These are phyloP conservation scores for Epichloe gansuensis DNA, from an alignment of 2,329 filamentous ascomycete species.

Conservation along the genomic window DNA sequence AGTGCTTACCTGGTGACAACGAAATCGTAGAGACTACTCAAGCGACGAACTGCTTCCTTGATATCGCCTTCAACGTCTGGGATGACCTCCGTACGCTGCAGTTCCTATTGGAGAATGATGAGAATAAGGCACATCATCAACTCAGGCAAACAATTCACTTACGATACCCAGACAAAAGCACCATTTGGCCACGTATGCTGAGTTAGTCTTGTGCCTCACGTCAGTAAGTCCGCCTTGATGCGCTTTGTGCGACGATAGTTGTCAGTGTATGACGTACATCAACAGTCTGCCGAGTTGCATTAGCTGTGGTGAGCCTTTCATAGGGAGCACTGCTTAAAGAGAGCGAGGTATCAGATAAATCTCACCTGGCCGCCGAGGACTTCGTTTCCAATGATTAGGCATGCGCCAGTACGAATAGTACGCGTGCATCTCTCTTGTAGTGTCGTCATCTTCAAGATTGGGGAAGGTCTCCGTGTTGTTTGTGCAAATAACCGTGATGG, in stretches of 20 bases:
- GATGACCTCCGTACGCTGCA: constrained; percentile 86
- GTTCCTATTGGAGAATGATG: constrained; percentile 29
- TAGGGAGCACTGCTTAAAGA: neutral
- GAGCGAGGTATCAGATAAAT: neutral
- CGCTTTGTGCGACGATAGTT: neutral
- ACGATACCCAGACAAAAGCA: constrained; percentile 51
- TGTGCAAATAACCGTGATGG: too few relatives aligned
- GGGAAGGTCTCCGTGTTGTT: too few relatives aligned
- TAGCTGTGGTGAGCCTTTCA: neutral
- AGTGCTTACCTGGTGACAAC: constrained; percentile 61
- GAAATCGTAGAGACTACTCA: constrained; percentile 85
- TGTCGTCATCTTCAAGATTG: too few relatives aligned
- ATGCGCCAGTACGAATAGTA: too few relatives aligned
- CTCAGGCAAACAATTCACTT: constrained; percentile 11
- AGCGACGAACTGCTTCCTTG: constrained; percentile 69
- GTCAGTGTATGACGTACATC: constrained; percentile 23
- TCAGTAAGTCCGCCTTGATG: neutral
- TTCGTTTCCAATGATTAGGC: too few relatives aligned
- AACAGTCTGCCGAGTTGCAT: constrained; percentile 17
- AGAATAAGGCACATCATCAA: neutral
- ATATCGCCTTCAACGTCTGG: constrained; percentile 87
- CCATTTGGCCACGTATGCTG: constrained; percentile 50
- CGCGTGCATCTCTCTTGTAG: too few relatives aligned
- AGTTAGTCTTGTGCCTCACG: constrained; percentile 41
- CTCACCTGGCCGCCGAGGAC: neutral